Base-by-base conservation (phyloP, 2,329 filamentous ascomycete genomes). In the Fusarium pilosicola region DNA sequence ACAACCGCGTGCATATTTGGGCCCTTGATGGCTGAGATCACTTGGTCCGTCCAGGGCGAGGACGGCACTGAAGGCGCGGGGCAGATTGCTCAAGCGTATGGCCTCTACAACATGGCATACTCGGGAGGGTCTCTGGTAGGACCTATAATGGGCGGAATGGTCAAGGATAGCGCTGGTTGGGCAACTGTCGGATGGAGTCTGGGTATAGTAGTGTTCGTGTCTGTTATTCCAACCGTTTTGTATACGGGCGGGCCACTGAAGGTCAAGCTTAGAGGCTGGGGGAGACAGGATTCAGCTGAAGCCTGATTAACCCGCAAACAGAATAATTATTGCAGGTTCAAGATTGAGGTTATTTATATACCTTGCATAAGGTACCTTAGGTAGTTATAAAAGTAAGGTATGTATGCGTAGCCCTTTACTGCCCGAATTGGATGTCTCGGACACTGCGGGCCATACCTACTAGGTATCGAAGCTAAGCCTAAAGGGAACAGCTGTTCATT, bases 1-100 rank as follows among this genome's bases (percentile, higher is more conserved):
- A 76, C 78, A 5, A 69, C 79, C 52, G 68, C 77, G 14, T 80
- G 78, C n/a, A 78, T 81, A n/a, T 77, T 82, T 26, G 78, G 78
- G 5, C 80, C 80, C 7, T 49, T 83, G 59, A 83, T 82, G 77
- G 81, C 81, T 5, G 81, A 83, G 70, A 81, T 83, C 44, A 81
- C 79, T 41, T 83, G 79, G 79, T 71, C 80, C 8, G 73, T 80
- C 14, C 70, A 79, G 54, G 67, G 58, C 17, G 70, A 74, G 22
- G 72, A 74, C 57, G 74, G 73, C 6, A 72, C 70, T 22, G 67
- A 70, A 41, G 73, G 72, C 28, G 70, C 56, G 13, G 76, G 75
- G 20, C 80, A 82, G 12, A 80, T 81, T 61, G 81, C 80, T 17
- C 79, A 81, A 26, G 80, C 79, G 5, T 83, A 83, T 56, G 81